These are phyloP conservation scores for Magnolia kwangsiensis DNA, from an alignment of 164 flowering plant species.

Conservation along the genomic window DNA sequence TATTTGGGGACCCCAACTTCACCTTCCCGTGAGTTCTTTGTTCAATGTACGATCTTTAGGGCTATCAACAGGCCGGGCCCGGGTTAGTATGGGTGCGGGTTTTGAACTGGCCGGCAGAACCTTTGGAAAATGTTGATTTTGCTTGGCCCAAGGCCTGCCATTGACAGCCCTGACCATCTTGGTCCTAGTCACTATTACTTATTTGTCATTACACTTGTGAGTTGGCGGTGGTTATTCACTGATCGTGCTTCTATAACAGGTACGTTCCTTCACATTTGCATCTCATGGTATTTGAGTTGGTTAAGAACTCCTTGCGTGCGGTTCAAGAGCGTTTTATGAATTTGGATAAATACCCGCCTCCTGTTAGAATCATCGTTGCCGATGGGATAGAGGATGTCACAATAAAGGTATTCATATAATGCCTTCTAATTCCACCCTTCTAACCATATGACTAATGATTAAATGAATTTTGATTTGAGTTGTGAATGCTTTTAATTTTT, in stretches of 20 bases:
- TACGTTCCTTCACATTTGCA: slow-evolving; percentile 96
- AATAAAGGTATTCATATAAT: slow-evolving; percentile 54
- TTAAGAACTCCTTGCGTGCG: slow-evolving; percentile 98
- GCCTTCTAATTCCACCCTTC: too few species aligned
- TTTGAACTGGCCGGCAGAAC: background rate
- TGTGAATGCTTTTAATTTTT: too few species aligned
- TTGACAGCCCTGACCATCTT: background rate
- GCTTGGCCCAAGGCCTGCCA: background rate
- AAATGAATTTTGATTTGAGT: too few species aligned
- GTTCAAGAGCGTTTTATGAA: slow-evolving; percentile 88
- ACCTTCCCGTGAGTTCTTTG: slow-evolving; percentile 75
- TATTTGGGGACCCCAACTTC: slow-evolving; percentile 84
- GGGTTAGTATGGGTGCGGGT: background rate
- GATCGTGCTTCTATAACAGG: slow-evolving; percentile 31
- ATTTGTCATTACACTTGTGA: too few species aligned
- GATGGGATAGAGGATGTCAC: slow-evolving; percentile 98
- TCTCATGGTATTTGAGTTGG: slow-evolving; percentile 96
- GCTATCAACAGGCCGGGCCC: background rate
- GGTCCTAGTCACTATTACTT: background rate
- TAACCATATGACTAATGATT: too few species aligned
- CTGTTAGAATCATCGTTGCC: slow-evolving; percentile 88
- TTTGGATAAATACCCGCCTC: slow-evolving; percentile 78
- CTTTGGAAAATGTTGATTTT: background rate
- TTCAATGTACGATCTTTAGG: background rate
- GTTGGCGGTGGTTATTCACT: too few species aligned